These are phyloP conservation scores for Sparassis latifolia DNA, from an alignment of 1,284 basidiomycete genomes.

Conservation along the genomic window DNA sequence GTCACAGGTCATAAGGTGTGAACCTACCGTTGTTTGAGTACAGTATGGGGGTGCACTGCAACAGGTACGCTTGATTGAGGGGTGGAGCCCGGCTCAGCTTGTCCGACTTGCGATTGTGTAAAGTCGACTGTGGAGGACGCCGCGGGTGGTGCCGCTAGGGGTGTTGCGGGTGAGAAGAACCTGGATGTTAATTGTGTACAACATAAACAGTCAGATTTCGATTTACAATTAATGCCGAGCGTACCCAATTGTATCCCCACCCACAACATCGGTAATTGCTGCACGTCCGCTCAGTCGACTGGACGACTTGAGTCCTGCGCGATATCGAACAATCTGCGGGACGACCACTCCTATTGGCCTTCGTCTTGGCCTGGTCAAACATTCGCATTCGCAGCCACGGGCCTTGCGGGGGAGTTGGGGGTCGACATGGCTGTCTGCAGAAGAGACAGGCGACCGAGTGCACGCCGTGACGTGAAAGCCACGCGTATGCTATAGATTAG, in stretches of 20 bases:
- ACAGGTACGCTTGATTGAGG: conserved; percentile 29
- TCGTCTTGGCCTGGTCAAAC: too few species aligned
- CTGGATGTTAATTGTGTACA: conserved; percentile 32
- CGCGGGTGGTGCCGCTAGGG: conserved; percentile 21
- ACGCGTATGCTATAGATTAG: too few species aligned
- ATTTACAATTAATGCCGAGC: background rate
- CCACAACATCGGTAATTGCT: conserved; percentile 67
- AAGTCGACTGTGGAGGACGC: conserved; percentile 20
- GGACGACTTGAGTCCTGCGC: conserved; percentile 32
- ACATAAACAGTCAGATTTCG: background rate
- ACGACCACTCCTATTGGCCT: conserved; percentile 15
- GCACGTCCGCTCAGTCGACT: conserved; percentile 4
- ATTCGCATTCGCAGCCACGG: conserved; percentile 13
- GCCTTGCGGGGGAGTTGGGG: conserved; percentile 15
- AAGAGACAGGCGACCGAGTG: too few species aligned
- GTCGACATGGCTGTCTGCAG: conserved; percentile 16
- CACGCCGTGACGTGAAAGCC: too few species aligned
- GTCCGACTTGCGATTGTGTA: too few species aligned
- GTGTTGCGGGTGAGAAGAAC: conserved; percentile 33
- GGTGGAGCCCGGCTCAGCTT: conserved; percentile 17
- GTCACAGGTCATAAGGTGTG: too few species aligned
- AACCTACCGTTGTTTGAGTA: too few species aligned
- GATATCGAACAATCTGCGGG: conserved; percentile 30
- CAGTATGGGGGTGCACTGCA: conserved; percentile 35
- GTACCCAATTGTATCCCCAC: conserved; percentile 56